A percentile compares a stretch with the other conserved stretches of the same genome.
phyloP scores from a whole-genome alignment of 2,329 filamentous ascomycete species.

The Tricladium varicosporioides region DNA sequence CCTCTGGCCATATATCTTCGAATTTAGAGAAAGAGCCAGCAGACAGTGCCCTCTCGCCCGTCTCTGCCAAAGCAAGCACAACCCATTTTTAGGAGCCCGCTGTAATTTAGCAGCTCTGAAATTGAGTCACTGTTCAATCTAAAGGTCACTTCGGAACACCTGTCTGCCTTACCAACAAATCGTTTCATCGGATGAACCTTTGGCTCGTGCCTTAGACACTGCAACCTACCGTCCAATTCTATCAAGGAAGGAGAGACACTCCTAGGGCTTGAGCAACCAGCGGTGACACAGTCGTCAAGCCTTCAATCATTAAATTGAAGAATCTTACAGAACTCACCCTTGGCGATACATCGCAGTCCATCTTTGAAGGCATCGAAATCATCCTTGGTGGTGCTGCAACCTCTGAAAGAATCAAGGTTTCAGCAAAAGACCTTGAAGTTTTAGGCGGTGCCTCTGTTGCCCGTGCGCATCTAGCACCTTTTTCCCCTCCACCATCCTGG shows the following conservation, averaged over 20 bases:
- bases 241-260: slow-evolving; percentile 12
- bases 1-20: too few species aligned
- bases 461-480: slow-evolving; percentile 30
- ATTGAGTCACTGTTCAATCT: neutral
- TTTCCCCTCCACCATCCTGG: slow-evolving; percentile 22
- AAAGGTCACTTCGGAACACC: neutral
- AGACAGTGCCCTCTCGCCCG: neutral
- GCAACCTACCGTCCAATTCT: slow-evolving; percentile 24
- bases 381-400: slow-evolving; percentile 9
- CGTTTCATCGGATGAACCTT: slow-evolving; percentile 31
- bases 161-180: slow-evolving; percentile 15
- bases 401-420: slow-evolving; percentile 16
- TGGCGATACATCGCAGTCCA: neutral
- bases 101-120: neutral
- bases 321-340: neutral
- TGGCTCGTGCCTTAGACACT: slow-evolving; percentile 32
- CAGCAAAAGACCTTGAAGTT: slow-evolving; percentile 16
- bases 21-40: neutral
- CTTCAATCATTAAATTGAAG: neutral
- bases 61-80: neutral
- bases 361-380: slow-evolving; percentile 1
- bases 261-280: slow-evolving; percentile 1
- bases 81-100: neutral
- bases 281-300: slow-evolving; percentile 8
- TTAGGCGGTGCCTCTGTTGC: slow-evolving; percentile 26